Base-by-base conservation (phyloP, 2,329 filamentous ascomycete species). In the Phyllosticta citrichinensis region DNA sequence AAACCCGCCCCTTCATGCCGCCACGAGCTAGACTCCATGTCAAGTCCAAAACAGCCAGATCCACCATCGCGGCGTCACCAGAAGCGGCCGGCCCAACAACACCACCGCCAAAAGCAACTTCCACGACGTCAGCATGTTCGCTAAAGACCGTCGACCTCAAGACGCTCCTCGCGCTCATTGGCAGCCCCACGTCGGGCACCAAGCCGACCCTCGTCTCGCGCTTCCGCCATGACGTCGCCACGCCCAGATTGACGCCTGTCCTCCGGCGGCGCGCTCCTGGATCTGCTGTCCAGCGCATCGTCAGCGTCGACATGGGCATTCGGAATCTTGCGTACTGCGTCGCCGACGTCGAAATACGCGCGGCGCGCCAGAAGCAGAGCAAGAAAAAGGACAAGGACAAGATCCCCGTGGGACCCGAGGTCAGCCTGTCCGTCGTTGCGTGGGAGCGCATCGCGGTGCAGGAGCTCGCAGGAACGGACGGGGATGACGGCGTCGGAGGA, bases 301-400 rank as follows among this genome's bases (percentile, higher is more conserved):
- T 94, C 35, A 92, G 88, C 69, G 87, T 95, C 64, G 90, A 95
- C 71, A 87, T 94, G 83, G 90, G 90, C 3, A 88, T 95, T 65
- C 84, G 84, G 52, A 95, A 95, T 70, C 77, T 95, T 3, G 89
- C 89, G 1, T 90, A 85, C 70, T 88, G 87, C 65, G 79, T 89
- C 63, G 72, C 89, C 33, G 68, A 74, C 19, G 68, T 81, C 1
- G 27, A 56, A 2, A 52, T 59, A 8, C 9, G 14, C 5, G 27
- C 10, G 1, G 12, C 14, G 19, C n/a, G 12, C 20, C 6, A 5
- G 11, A 14, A 35, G 11, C 54, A 55, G 12, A 17, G 14, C 5
- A 55, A 55, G 8, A n/a, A n/a, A 3, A 12, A 30, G 25, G n/a
- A 12, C 54, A 33, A 61, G 22, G 6, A n/a, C 40, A 47, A 6